Evolutionary conservation across 306 rosid genomes (phyloP), one percentile per base, ranked within the genome.

Genomic region (Vachellia pachyceras): DNA sequence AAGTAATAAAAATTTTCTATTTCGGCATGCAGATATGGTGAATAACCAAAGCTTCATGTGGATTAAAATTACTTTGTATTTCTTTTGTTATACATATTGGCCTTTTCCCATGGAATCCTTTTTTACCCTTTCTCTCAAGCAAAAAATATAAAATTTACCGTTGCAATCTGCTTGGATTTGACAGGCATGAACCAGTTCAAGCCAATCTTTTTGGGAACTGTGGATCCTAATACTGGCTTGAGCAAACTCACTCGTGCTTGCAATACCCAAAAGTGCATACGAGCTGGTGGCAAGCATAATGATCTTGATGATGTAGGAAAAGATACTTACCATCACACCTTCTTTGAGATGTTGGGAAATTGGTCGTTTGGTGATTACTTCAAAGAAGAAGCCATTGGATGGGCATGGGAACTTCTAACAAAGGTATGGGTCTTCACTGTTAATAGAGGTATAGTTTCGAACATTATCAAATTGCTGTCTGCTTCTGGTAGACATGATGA

Each of bases 301-400:
- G 98, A 95, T 83, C 97, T 95, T 5, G 99, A 95, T 57, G 99
- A 95, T 3, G 99, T 95, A 3, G 99, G 99, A 74, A 95, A 95
- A 79, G 99, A 95, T 86, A 95, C 99, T 9, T 95, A 95, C 82
- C 99, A 95, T 83, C 99, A 95, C 67, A 95, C 99, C 45, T 95
- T 95, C 87, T 95, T 95, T 78, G 99, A 95, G 85, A 95, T 95
- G 99, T 88, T 95, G 73, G 99, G 99, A 2, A 95, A 95, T 66
- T 95, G 99, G 99, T 95, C 99, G 1, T 95, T 95, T 35, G 98
- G 98, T 45, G 98, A 95, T 82, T 95, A 95, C 89, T 95, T 95
- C 54, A 93, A 95, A 85, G 76, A 40, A 55, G 97, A 93, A 78
- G 99, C 97, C 82, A 95, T 95, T 72, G 78, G 73, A 78, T 95